phyloP scores from a whole-genome alignment of 345 rosid species.

The Populus alba region DNA sequence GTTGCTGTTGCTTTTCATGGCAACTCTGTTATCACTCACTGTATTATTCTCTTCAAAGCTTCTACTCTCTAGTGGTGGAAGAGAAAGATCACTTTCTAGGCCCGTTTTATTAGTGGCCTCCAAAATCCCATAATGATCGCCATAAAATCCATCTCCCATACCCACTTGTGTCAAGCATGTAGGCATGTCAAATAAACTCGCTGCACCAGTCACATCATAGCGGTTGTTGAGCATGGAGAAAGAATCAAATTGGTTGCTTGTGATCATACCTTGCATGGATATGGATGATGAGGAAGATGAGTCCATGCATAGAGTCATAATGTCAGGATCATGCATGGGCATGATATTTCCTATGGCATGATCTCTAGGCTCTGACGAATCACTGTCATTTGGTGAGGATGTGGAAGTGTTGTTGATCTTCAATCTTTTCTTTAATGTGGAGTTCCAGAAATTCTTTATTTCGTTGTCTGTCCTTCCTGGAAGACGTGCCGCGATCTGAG shows the following conservation, averaged over 20 bases:
- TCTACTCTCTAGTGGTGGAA: conserved; percentile 50
- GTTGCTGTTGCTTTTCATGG: conserved; percentile 46
- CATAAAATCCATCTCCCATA: conserved; percentile 29
- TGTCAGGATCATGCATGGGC: conserved; percentile 46
- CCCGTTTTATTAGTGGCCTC: conserved; percentile 37
- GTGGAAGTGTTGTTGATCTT: conserved; percentile 36
- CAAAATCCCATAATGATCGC: conserved; percentile 40
- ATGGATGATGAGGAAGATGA: conserved; percentile 45
- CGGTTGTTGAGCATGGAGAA: conserved; percentile 30
- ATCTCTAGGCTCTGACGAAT: conserved; percentile 53
- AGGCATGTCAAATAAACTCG: conserved; percentile 34
- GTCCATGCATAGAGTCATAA: conserved; percentile 50
- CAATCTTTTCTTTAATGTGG: conserved; percentile 70
- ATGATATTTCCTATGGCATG: conserved; percentile 29
- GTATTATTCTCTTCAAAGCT: conserved; percentile 2
- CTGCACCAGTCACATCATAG: conserved; percentile 35
- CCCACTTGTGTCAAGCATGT: conserved; percentile 33
- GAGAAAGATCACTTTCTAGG: conserved; percentile 45
- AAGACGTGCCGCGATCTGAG: conserved; percentile 87
- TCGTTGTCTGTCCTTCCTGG: conserved; percentile 93
- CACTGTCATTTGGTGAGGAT: conserved; percentile 58
- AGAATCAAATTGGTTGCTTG: conserved; percentile 43
- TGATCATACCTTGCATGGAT: conserved; percentile 39
- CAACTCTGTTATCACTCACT: conserved; percentile 24
- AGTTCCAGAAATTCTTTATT: conserved; percentile 94